Evolutionary conservation across 2,329 filamentous ascomycete genomes (phyloP).

Genomic region (Apiospora arundinis): DNA sequence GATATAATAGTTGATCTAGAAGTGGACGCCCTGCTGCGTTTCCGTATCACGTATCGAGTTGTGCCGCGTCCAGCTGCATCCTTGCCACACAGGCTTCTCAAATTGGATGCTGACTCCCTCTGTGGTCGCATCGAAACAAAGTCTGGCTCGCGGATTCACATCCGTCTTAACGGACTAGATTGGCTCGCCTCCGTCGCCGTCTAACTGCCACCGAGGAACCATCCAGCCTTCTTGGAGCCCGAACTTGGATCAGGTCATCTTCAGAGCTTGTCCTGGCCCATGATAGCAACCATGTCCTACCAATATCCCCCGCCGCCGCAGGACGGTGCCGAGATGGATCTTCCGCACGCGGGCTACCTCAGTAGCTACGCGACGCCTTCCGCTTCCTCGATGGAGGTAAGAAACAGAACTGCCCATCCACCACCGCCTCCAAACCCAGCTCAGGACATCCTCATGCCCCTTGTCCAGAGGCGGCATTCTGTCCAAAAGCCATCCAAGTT

Average conservation of each 20-base stretch:
- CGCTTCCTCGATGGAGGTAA: conserved; percentile 41
- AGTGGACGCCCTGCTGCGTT: conserved; percentile 34
- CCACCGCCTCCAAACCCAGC: conserved; percentile 35
- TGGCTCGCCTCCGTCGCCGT: conserved; percentile 40
- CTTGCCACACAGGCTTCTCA: conserved; percentile 33
- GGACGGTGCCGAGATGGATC: conserved; percentile 49
- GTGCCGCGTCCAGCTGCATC: conserved; percentile 32
- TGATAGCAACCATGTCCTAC: conserved; percentile 56
- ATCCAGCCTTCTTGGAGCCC: conserved; percentile 40
- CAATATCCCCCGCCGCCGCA: conserved; percentile 54
- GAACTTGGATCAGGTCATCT: conserved; percentile 35
- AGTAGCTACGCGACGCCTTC: conserved; percentile 37
- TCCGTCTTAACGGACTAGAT: conserved; percentile 34
- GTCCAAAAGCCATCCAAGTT: conserved; percentile 47
- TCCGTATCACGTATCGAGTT: conserved; percentile 33
- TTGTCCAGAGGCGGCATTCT: conserved; percentile 46
- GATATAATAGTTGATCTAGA: conserved; percentile 31
- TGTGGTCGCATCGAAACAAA: conserved; percentile 32
- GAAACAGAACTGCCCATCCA: conserved; percentile 35
- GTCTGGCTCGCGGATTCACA: conserved; percentile 33
- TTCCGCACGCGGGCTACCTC: conserved; percentile 47
- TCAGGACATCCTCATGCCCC: conserved; percentile 41
- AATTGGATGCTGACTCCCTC: conserved; percentile 33
- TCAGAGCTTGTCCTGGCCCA: conserved; percentile 38
- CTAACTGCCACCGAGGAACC: conserved; percentile 40